Evolutionary conservation across 306 rosid species (phyloP).

Genomic region (Fagus sylvatica): DNA sequence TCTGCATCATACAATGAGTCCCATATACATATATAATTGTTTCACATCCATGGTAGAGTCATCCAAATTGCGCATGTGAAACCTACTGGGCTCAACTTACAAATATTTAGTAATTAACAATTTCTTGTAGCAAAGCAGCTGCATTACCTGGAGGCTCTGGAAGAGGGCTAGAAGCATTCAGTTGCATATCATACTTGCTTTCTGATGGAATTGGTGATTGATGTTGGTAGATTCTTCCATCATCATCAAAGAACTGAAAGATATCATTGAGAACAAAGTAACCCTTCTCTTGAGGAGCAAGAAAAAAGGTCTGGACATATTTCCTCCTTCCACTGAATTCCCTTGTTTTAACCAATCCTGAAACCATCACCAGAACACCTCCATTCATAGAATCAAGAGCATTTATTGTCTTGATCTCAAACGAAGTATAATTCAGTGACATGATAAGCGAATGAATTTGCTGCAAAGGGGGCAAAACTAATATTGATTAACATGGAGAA

Average conservation of each 20-base stretch:
- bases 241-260: constrained; percentile 73
- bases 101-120: not conserved
- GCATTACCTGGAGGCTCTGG: constrained; percentile 69
- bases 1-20: not conserved
- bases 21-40: not conserved
- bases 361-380: constrained; percentile 85
- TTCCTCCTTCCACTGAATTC: constrained; percentile 63
- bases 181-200: constrained; percentile 47
- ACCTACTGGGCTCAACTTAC: not conserved
- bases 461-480: constrained; percentile 43
- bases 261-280: constrained; percentile 85
- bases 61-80: not conserved
- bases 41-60: not conserved
- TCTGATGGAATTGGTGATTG: constrained; percentile 45
- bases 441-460: constrained; percentile 66
- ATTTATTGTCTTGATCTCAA: constrained; percentile 86
- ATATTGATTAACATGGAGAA: constrained; percentile 4
- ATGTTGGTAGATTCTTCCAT: constrained; percentile 50
- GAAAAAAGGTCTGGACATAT: constrained; percentile 84
- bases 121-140: not conserved
- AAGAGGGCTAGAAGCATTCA: constrained; percentile 51
- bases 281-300: constrained; percentile 94
- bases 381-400: constrained; percentile 86
- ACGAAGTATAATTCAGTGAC: constrained; percentile 61
- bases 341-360: constrained; percentile 75